Conservation (phyloP, 768 basidiomycete genomes). For the Chalciporus piperatus region DNA sequence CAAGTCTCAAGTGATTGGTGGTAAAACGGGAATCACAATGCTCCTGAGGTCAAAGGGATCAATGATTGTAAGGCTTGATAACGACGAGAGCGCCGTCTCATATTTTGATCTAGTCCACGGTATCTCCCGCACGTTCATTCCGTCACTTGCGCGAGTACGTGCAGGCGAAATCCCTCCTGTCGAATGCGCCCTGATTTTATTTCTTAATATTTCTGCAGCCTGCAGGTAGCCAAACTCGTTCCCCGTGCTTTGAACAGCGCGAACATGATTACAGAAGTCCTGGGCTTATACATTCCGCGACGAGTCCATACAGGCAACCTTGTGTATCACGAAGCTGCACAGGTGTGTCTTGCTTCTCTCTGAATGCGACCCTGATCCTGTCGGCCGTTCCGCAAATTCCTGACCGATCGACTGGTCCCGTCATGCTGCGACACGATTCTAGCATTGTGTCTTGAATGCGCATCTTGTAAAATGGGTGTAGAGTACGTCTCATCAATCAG, state of each 20-base stretch:
- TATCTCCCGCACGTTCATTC: slow-evolving; percentile 30
- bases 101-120: slow-evolving; percentile 47
- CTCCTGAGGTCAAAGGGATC: slow-evolving; percentile 15
- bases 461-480: slow-evolving; percentile 27
- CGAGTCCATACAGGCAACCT: slow-evolving; percentile 34
- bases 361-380: slow-evolving; percentile 19
- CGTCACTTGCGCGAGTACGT: slow-evolving; percentile 29
- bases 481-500: slow-evolving; percentile 29
- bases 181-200: no score
- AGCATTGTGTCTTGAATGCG: slow-evolving; percentile 28
- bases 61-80: slow-evolving; percentile 26
- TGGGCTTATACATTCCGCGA: slow-evolving; percentile 17
- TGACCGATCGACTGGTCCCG: slow-evolving; percentile 29
- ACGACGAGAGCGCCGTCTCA: slow-evolving; percentile 33
- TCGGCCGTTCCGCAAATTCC: slow-evolving; percentile 26
- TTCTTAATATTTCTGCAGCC: no score
- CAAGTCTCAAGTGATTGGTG: slow-evolving; percentile 38
- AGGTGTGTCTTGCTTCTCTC: slow-evolving; percentile 30
- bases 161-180: not conserved
- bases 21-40: slow-evolving; percentile 27
- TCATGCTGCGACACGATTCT: slow-evolving; percentile 27
- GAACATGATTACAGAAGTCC: slow-evolving; percentile 11
- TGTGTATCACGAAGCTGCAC: slow-evolving; percentile 34
- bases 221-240: slow-evolving; percentile 22
- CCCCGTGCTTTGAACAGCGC: slow-evolving; percentile 35